Evolutionary conservation across 306 rosid genomes (phyloP).

Genomic region (Trichosanthes truncata): DNA sequence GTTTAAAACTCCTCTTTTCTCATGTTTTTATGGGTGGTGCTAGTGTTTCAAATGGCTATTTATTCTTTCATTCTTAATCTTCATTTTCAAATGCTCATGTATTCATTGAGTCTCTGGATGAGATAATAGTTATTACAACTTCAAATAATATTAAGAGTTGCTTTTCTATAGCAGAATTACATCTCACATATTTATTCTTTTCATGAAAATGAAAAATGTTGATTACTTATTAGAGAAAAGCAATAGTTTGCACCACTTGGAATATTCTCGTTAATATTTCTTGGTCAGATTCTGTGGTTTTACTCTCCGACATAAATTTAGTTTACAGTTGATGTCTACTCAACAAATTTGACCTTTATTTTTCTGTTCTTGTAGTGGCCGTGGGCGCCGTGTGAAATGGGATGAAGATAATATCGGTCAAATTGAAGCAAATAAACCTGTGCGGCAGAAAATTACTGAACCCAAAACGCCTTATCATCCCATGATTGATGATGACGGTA

Average conservation of each 20-base stretch:
- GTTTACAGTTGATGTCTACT: background rate
- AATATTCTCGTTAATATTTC: background rate
- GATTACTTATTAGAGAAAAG: background rate
- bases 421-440: conserved; percentile 95
- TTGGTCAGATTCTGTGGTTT: background rate
- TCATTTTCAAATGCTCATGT: background rate
- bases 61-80: background rate
- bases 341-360: background rate
- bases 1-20: background rate
- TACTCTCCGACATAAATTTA: background rate
- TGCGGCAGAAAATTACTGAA: conserved; percentile 96
- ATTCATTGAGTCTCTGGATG: background rate
- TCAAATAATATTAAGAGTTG: background rate
- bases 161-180: background rate
- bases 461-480: conserved; percentile 98
- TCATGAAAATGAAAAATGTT: background rate
- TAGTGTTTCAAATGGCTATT: background rate
- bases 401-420: conserved; percentile 78
- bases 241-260: background rate
- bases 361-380: conserved; percentile 11
- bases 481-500: conserved; percentile 87
- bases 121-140: background rate
- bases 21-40: background rate
- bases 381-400: conserved; percentile 74
- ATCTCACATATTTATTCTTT: background rate